phyloP scores from a whole-genome alignment of 2,329 filamentous ascomycete genomes.

The Botrytis cinerea region DNA sequence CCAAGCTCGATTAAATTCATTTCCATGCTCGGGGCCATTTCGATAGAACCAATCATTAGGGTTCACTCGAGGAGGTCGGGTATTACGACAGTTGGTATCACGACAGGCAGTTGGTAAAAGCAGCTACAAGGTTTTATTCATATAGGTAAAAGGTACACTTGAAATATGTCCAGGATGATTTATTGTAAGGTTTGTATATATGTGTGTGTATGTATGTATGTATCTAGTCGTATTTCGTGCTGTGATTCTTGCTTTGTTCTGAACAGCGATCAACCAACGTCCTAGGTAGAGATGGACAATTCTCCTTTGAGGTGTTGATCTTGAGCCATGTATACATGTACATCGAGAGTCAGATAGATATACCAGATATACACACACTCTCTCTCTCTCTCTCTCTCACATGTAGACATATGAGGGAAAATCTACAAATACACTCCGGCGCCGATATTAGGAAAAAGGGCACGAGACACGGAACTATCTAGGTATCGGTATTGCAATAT shows the following conservation, averaged over 20 bases:
- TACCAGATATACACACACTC: too few relatives aligned
- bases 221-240: background rate
- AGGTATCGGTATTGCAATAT: background rate
- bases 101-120: background rate
- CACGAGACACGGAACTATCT: conserved; percentile 5
- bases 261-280: background rate
- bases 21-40: too few relatives aligned
- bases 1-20: background rate
- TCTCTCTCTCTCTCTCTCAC: too few relatives aligned
- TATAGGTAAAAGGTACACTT: background rate
- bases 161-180: background rate
- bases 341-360: too few relatives aligned
- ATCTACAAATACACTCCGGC: background rate
- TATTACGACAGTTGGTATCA: background rate
- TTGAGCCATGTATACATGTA: background rate
- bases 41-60: background rate
- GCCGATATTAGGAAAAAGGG: background rate
- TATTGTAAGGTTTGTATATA: background rate
- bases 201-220: too few relatives aligned
- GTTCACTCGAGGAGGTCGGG: too few relatives aligned
- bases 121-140: background rate
- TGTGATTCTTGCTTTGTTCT: background rate
- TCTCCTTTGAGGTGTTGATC: background rate
- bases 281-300: background rate
- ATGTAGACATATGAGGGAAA: background rate